Evolutionary conservation across 495 filamentous ascomycete genomes (phyloP).

Genomic region (Penicillium dipodomyicola): DNA sequence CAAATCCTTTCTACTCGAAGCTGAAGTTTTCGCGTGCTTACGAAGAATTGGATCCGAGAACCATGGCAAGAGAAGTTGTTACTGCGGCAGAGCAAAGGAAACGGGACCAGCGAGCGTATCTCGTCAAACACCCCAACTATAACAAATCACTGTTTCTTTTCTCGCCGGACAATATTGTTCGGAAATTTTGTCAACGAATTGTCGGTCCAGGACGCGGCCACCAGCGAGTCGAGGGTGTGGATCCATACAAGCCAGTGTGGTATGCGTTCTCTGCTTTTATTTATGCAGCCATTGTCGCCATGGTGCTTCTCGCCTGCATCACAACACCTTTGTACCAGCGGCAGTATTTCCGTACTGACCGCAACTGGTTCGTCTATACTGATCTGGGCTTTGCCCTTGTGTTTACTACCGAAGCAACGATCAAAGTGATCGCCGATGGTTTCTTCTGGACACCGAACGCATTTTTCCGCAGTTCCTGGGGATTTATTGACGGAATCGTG

Average conservation of each 20-base stretch:
- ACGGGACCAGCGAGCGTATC: conserved; percentile 83
- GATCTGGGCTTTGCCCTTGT: conserved; percentile 86
- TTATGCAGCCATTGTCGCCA: conserved; percentile 90
- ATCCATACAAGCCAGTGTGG: conserved; percentile 85
- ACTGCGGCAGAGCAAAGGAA: conserved; percentile 78
- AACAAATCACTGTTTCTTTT: conserved; percentile 93
- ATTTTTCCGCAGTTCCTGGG: conserved; percentile 95
- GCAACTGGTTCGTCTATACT: conserved; percentile 92
- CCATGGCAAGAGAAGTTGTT: conserved; percentile 86
- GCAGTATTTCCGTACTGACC: conserved; percentile 70
- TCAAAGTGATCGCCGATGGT: conserved; percentile 95
- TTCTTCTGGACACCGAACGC: conserved; percentile 98
- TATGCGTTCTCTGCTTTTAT: conserved; percentile 91
- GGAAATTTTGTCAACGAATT: conserved; percentile 80
- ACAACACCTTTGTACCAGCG: conserved; percentile 93
- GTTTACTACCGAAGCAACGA: conserved; percentile 82
- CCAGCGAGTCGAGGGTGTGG: conserved; percentile 80
- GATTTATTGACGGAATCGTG: conserved; percentile 91
- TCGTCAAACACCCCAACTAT: conserved; percentile 82
- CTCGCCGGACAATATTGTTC: conserved; percentile 67
- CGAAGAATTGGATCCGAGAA: conserved; percentile 75
- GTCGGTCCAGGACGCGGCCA: conserved; percentile 88
- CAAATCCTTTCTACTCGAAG: conserved; percentile 93
- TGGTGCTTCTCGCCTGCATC: conserved; percentile 93
- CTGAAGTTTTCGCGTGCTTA: conserved; percentile 68